Conservation (phyloP, 2,329 filamentous ascomycete genomes). For the Herpomyces periplanetae region DNA sequence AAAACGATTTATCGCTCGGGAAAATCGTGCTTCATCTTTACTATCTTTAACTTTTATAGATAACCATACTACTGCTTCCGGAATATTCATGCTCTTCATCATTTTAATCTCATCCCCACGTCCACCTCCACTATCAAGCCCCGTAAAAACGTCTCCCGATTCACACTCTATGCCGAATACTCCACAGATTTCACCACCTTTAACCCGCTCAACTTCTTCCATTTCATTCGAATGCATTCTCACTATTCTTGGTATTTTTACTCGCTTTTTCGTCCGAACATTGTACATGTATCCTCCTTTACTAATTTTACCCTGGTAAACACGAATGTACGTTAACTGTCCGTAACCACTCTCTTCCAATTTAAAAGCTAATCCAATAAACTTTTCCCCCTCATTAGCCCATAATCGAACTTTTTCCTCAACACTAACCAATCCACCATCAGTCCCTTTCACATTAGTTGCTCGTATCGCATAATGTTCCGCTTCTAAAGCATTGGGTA, state of each 20-base stretch:
- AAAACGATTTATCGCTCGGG: conserved; percentile 94
- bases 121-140: too few species aligned
- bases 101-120: conserved; percentile 40
- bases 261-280: conserved; percentile 68
- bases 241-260: conserved; percentile 82
- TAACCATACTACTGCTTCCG: conserved; percentile 85
- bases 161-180: conserved; percentile 94
- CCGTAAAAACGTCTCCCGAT: conserved; percentile 87
- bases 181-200: conserved; percentile 86
- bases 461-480: conserved; percentile 45
- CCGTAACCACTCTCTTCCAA: conserved; percentile 95
- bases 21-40: conserved; percentile 72
- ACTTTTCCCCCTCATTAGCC: conserved; percentile 67
- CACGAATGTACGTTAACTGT: conserved; percentile 86
- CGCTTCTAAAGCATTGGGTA: conserved; percentile 64
- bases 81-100: conserved; percentile 64
- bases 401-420: conserved; percentile 56
- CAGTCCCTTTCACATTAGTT: too few species aligned
- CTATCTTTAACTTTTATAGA: conserved; percentile 85
- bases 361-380: conserved; percentile 89
- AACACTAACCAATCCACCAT: too few species aligned
- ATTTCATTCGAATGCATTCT: conserved; percentile 99
- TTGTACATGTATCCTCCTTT: conserved; percentile 81
- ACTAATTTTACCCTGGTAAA: conserved; percentile 65
- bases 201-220: conserved; percentile 75